Evolutionary conservation across 345 rosid species (phyloP), one percentile per base, ranked within the genome.

Genomic region (Murraya koenigii): DNA sequence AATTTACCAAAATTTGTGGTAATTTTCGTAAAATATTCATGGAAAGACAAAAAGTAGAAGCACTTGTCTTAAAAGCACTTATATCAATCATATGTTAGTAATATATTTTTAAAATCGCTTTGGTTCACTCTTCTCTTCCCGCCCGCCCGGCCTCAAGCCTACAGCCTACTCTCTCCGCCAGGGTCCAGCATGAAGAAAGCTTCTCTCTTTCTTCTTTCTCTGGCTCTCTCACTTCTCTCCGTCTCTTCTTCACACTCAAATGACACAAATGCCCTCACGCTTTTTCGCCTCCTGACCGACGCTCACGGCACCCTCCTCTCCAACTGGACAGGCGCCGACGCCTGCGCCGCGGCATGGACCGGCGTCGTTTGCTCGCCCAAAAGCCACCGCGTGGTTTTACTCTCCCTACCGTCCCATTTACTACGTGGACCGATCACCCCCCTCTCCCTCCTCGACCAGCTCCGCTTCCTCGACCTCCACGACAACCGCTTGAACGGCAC

Each of bases 381-480:
- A 17, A 75, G 47, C 1, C 35, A 83, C 66, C 88, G 93, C 15
- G 91, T 91, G 61, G 69, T 82, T 0, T 83, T 83, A 1, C 92
- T 93, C 65, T 81, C 93, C 30, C 93, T 95, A 17, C 92, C 97
- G 7, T 90, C 93, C 0, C 86, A 85, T 30, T 89, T 88, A 22
- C 94, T 93, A 52, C 90, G 98, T 0, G 98, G 98, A 14, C 92
- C 98, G n/a, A 76, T 95, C 17, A 56, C 75, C 72, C 80, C 95
- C 14, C 90, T 95, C 77, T 83, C 94, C 19, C 72, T 84, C 58
- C 92, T 95, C 33, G 85, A 89, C 86, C 94, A 90, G 78, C 98
- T 95, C 44, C 98, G 97, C 17, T 78, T 92, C 44, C 90, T 95
- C 7, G 94, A 95, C 81, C 95, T 95, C 86, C 96, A 93, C 30